phyloP scores from a whole-genome alignment of 1,284 basidiomycete genomes.

The Takashimella koratensis region DNA sequence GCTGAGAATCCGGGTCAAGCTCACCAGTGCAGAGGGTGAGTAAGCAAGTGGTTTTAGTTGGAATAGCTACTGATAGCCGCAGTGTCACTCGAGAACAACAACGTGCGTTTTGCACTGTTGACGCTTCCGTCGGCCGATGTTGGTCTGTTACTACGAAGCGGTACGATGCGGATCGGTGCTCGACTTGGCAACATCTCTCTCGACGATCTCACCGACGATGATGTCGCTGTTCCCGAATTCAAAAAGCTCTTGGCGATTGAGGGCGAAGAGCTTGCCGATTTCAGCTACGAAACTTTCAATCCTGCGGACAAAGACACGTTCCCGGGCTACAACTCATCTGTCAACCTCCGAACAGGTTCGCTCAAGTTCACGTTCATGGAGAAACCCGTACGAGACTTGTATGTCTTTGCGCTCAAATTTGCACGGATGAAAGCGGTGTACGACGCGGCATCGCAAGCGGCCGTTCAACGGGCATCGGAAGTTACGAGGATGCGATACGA shows the following conservation, averaged over 20 bases:
- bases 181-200: slow-evolving; percentile 82
- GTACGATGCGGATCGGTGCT: slow-evolving; percentile 75
- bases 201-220: slow-evolving; percentile 68
- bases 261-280: slow-evolving; percentile 91
- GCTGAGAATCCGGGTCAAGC: slow-evolving; percentile 77
- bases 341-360: slow-evolving; percentile 84
- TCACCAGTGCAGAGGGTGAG: slow-evolving; percentile 80
- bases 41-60: slow-evolving; percentile 5
- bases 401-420: slow-evolving; percentile 80
- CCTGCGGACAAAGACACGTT: slow-evolving; percentile 58
- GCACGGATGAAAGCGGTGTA: slow-evolving; percentile 90
- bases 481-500: slow-evolving; percentile 86
- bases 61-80: slow-evolving; percentile 3
- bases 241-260: slow-evolving; percentile 90
- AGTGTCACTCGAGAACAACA: slow-evolving; percentile 83
- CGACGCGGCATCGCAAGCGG: slow-evolving; percentile 86
- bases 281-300: slow-evolving; percentile 92
- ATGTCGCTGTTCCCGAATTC: slow-evolving; percentile 62
- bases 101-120: slow-evolving; percentile 72
- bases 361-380: slow-evolving; percentile 87
- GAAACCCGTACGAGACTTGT: slow-evolving; percentile 78
- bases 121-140: slow-evolving; percentile 90
- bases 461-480: slow-evolving; percentile 84
- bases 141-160: slow-evolving; percentile 68
- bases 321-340: slow-evolving; percentile 78